These are phyloP conservation scores for Cladosporium sp. DNA, from an alignment of 2,329 filamentous ascomycete species.

Conservation along the genomic window DNA sequence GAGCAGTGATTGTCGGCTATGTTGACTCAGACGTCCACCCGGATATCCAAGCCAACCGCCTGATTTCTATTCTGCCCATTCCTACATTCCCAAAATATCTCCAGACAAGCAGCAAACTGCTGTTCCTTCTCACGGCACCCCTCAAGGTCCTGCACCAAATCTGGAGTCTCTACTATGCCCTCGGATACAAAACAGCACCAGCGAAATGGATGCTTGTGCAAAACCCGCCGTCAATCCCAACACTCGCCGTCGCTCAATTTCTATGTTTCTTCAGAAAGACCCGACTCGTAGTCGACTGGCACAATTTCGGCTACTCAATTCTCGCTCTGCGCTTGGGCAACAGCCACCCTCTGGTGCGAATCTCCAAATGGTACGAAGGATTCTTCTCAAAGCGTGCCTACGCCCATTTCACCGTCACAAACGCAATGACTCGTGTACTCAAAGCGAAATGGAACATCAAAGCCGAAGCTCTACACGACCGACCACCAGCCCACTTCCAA, in stretches of 20 bases:
- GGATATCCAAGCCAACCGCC: slow-evolving; percentile 63
- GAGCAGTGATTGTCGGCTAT: slow-evolving; percentile 84
- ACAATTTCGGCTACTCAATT: slow-evolving; percentile 97
- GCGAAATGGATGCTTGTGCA: slow-evolving; percentile 81
- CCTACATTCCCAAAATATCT: slow-evolving; percentile 62
- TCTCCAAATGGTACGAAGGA: slow-evolving; percentile 75
- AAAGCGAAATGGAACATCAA: slow-evolving; percentile 60
- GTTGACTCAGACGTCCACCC: slow-evolving; percentile 78
- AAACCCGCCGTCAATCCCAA: slow-evolving; percentile 94
- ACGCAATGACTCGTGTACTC: slow-evolving; percentile 78
- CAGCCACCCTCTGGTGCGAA: slow-evolving; percentile 66
- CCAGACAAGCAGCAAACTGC: slow-evolving; percentile 61
- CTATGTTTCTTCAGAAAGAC: slow-evolving; percentile 74
- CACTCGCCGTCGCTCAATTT: slow-evolving; percentile 68
- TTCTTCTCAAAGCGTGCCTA: slow-evolving; percentile 63
- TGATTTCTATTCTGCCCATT: slow-evolving; percentile 68
- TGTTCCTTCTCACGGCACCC: slow-evolving; percentile 74
- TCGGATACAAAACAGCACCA: slow-evolving; percentile 70
- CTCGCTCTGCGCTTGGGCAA: slow-evolving; percentile 62
- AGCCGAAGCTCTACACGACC: slow-evolving; percentile 72
- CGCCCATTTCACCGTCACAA: slow-evolving; percentile 80
- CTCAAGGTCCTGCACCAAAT: slow-evolving; percentile 84
- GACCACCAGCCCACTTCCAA: slow-evolving; percentile 76
- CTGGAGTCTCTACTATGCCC: slow-evolving; percentile 61
- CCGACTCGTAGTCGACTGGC: slow-evolving; percentile 88